phyloP scores from a whole-genome alignment of 75 land plant species.

The Pinus tabuliformis region DNA sequence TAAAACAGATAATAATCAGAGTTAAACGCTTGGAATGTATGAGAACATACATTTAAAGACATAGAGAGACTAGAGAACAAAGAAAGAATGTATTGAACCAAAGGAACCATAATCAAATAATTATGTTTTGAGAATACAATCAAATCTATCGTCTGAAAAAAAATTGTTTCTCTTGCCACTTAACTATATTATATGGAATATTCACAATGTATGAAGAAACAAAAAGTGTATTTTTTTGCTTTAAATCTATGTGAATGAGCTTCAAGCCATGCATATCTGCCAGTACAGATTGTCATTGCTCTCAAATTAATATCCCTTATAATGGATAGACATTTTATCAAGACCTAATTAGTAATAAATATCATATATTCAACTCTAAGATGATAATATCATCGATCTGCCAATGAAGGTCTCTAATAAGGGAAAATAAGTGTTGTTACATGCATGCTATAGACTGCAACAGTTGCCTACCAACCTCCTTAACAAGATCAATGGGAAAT shows the following conservation, averaged over 20 bases:
- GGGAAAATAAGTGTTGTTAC: constrained; percentile 9
- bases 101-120: background rate
- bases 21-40: background rate
- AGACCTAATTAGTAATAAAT: too few relatives aligned
- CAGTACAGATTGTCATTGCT: background rate
- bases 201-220: constrained; percentile 62
- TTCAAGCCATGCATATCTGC: constrained; percentile 79
- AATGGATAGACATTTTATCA: too few relatives aligned
- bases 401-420: too few relatives aligned
- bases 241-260: constrained; percentile 68
- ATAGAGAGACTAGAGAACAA: too few relatives aligned
- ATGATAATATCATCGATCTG: too few relatives aligned
- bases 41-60: background rate
- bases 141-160: background rate
- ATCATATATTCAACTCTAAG: too few relatives aligned
- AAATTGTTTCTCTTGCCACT: too few relatives aligned
- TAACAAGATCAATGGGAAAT: constrained; percentile 77
- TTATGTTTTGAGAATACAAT: background rate
- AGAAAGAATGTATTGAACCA: too few relatives aligned
- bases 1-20: background rate
- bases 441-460: constrained; percentile 87
- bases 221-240: constrained; percentile 65
- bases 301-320: too few relatives aligned
- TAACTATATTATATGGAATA: constrained; percentile 52
- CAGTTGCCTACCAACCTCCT: constrained; percentile 77